Conservation (phyloP, 768 basidiomycete genomes). For the Rossbeevera mucosa region DNA sequence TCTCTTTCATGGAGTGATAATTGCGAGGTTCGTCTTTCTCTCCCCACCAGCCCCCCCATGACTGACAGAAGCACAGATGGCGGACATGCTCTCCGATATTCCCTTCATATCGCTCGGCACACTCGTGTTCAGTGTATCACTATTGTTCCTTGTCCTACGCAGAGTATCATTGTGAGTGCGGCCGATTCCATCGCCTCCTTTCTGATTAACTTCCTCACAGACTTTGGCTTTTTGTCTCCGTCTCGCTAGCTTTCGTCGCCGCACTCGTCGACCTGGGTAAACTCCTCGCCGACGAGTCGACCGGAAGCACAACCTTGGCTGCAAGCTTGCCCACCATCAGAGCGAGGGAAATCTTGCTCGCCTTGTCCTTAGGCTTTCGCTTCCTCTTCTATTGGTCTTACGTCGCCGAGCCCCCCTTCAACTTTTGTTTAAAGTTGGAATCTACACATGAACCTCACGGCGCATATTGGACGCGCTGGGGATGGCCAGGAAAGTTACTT, state of each 20-base stretch:
- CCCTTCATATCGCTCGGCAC: constrained; percentile 65
- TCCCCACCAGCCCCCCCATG: neutral
- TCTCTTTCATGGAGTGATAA: constrained; percentile 38
- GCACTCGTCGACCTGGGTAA: constrained; percentile 60
- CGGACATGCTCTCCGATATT: constrained; percentile 56
- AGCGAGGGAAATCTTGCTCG: constrained; percentile 55
- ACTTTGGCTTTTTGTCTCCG: constrained; percentile 53
- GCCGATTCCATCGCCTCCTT: neutral
- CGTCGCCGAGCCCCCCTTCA: constrained; percentile 50
- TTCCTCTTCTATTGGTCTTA: constrained; percentile 69
- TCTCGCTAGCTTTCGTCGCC: constrained; percentile 56
- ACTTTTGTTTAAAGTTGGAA: constrained; percentile 12
- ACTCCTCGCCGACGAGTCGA: constrained; percentile 40
- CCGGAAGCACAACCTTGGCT: constrained; percentile 19
- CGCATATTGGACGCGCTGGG: constrained; percentile 66
- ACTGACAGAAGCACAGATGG: constrained; percentile 40
- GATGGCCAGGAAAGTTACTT: constrained; percentile 46
- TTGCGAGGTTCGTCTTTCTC: constrained; percentile 37
- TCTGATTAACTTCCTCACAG: constrained; percentile 26
- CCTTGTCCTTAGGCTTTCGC: constrained; percentile 53
- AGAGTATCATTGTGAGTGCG: constrained; percentile 47
- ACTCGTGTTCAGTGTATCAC: constrained; percentile 56
- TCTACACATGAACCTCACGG: constrained; percentile 38
- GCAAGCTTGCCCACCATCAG: constrained; percentile 36
- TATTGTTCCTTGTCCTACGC: constrained; percentile 51